phyloP scores from a whole-genome alignment of 768 basidiomycete genomes.

The Strobilomyces confusus region DNA sequence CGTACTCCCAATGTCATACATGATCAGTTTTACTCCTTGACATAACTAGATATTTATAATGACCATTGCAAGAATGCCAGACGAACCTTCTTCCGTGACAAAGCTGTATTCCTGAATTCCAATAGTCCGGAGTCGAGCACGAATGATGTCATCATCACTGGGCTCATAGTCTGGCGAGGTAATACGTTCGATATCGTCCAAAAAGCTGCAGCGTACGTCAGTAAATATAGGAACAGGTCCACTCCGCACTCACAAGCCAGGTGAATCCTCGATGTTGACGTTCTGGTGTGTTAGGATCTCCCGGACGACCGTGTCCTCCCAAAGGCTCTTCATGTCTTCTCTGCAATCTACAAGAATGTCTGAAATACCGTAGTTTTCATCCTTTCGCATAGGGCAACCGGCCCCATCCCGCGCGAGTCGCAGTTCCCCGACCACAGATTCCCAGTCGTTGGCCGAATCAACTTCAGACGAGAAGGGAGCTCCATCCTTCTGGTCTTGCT shows the following conservation, averaged over 20 bases:
- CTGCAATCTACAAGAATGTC: constrained; percentile 57
- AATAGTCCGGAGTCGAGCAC: constrained; percentile 72
- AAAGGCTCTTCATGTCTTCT: constrained; percentile 64
- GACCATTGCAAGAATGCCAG: not conserved
- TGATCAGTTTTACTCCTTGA: constrained; percentile 67
- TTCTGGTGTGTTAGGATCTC: constrained; percentile 55
- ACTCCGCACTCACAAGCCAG: constrained; percentile 61
- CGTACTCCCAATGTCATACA: constrained; percentile 81
- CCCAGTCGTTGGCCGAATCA: constrained; percentile 56
- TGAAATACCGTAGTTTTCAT: constrained; percentile 47
- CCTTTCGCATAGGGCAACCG: not conserved
- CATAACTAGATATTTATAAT: constrained; percentile 14
- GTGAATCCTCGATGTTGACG: constrained; percentile 58
- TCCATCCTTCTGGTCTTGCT: not conserved
- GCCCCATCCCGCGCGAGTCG: no score
- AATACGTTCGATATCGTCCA: constrained; percentile 66
- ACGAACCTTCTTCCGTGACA: constrained; percentile 57
- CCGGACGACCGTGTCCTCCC: constrained; percentile 62
- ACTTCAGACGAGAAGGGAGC: constrained; percentile 44
- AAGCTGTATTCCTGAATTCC: constrained; percentile 76
- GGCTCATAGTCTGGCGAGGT: constrained; percentile 63
- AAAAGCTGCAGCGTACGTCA: constrained; percentile 46
- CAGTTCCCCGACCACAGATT: constrained; percentile 7
- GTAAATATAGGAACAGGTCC: constrained; percentile 10
- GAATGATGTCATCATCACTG: constrained; percentile 71